These are phyloP conservation scores for Hypoxylon sp. DNA, from an alignment of 2,329 filamentous ascomycete species.

Conservation along the genomic window DNA sequence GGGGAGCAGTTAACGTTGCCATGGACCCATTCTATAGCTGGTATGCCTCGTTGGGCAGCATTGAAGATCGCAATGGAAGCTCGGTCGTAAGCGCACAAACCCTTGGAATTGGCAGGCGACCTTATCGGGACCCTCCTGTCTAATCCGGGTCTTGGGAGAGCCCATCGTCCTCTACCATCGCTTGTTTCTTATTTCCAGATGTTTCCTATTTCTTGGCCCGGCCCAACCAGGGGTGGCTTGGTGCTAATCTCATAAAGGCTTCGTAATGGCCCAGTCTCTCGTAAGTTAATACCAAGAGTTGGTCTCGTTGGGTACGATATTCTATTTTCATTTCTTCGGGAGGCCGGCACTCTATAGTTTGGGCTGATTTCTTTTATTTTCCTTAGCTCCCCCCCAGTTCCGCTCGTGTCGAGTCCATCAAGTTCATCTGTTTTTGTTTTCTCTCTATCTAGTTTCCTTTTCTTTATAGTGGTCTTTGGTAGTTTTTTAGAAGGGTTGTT, in stretches of 20 bases:
- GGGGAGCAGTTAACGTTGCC: conserved; percentile 20
- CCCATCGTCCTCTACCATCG: conserved; percentile 28
- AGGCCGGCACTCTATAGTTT: conserved; percentile 45
- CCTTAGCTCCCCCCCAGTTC: conserved; percentile 32
- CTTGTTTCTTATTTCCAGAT: conserved; percentile 45
- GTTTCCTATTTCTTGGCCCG: conserved; percentile 49
- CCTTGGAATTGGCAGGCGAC: conserved; percentile 32
- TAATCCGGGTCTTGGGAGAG: conserved; percentile 33
- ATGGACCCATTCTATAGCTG: conserved; percentile 35
- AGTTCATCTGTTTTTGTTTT: conserved; percentile 32
- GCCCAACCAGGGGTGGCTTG: conserved; percentile 36
- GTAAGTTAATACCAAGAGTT: conserved; percentile 33
- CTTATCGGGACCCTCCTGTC: conserved; percentile 43
- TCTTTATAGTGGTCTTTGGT: conserved; percentile 11
- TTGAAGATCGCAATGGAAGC: conserved; percentile 51
- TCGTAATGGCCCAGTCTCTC: conserved; percentile 41
- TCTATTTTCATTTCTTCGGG: conserved; percentile 44
- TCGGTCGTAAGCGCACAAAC: conserved; percentile 29
- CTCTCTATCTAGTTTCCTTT: conserved; percentile 31
- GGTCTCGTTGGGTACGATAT: conserved; percentile 32
- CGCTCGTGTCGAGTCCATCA: conserved; percentile 14
- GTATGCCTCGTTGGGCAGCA: conserved; percentile 39
- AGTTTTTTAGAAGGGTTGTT: neutral
- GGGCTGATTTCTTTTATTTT: conserved; percentile 36
- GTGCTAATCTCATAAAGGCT: conserved; percentile 43